Percentiles rank a stretch among this genome's conserved stretches.
Conservation (phyloP, 139 green algal species). For the Chlorella sp. region DNA sequence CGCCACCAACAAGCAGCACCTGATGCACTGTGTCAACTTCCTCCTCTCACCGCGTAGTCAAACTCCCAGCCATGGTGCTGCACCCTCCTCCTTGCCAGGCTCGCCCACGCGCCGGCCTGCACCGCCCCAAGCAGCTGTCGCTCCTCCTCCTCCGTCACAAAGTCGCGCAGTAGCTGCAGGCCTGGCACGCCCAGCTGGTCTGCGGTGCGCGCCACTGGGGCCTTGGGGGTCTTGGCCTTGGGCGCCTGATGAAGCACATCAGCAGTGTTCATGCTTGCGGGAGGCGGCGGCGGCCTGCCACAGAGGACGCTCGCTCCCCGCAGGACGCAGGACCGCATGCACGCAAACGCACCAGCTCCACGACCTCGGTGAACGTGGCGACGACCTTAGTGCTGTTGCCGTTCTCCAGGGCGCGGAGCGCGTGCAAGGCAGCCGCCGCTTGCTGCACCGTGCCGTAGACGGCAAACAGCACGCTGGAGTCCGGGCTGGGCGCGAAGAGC, state of each 20-base stretch:
- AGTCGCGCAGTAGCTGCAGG: constrained; percentile 1
- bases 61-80: constrained; percentile 84
- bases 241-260: not conserved
- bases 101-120: constrained; percentile 44
- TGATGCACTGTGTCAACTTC: not conserved
- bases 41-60: constrained; percentile 30
- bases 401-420: too few species aligned
- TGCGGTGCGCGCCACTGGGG: not conserved
- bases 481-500: not conserved
- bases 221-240: not conserved
- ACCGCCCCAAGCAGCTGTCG: constrained; percentile 45
- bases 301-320: too few species aligned
- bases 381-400: not conserved
- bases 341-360: not conserved
- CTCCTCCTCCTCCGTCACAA: constrained; percentile 27
- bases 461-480: not conserved
- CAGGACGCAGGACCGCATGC: not conserved
- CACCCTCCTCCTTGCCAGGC: constrained; percentile 73
- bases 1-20: not conserved
- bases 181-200: constrained; percentile 7
- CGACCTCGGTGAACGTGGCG: not conserved
- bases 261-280: not conserved
- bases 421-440: not conserved
- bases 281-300: too few species aligned
- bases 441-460: not conserved